phyloP scores from a whole-genome alignment of 2,329 filamentous ascomycete species.

The Epicoccum sorghinum region DNA sequence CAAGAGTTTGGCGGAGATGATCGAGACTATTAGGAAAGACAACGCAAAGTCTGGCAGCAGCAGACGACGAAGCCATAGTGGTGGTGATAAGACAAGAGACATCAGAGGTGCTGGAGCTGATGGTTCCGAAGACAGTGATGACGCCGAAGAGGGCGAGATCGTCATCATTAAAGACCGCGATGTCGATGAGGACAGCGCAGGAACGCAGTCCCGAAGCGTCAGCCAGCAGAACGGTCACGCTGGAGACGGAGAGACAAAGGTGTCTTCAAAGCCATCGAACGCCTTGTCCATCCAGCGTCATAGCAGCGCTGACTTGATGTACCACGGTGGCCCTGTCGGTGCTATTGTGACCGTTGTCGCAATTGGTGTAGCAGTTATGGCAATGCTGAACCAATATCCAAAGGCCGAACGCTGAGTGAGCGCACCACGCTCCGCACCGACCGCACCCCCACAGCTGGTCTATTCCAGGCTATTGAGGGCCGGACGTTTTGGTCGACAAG shows the following conservation, averaged over 20 bases:
- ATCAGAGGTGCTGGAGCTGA: conserved; percentile 19
- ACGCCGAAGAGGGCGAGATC: conserved; percentile 44
- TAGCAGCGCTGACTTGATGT: conserved; percentile 38
- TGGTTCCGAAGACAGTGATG: conserved; percentile 25
- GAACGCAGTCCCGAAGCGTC: conserved; percentile 23
- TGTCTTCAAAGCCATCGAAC: conserved; percentile 29
- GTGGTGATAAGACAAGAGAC: conserved; percentile 22
- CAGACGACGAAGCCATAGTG: conserved; percentile 35
- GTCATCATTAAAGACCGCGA: conserved; percentile 45
- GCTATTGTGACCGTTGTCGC: conserved; percentile 49
- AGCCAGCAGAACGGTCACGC: conserved; percentile 41
- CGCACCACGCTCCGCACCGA: background rate
- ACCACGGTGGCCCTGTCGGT: conserved; percentile 47
- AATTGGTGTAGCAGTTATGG: conserved; percentile 50
- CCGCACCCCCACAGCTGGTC: conserved; percentile 6
- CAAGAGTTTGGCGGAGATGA: conserved; percentile 84
- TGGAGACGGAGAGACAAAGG: conserved; percentile 28
- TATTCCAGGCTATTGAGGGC: conserved; percentile 9
- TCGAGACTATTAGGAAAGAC: conserved; percentile 77
- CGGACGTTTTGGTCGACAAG: background rate
- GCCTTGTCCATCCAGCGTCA: conserved; percentile 34
- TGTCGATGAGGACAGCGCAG: conserved; percentile 32
- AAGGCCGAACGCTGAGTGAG: conserved; percentile 52
- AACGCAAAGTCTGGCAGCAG: conserved; percentile 55
- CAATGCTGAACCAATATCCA: conserved; percentile 51